Evolutionary conservation across 148 eudicot genomes (phyloP).

Genomic region (Camellia japonica): DNA sequence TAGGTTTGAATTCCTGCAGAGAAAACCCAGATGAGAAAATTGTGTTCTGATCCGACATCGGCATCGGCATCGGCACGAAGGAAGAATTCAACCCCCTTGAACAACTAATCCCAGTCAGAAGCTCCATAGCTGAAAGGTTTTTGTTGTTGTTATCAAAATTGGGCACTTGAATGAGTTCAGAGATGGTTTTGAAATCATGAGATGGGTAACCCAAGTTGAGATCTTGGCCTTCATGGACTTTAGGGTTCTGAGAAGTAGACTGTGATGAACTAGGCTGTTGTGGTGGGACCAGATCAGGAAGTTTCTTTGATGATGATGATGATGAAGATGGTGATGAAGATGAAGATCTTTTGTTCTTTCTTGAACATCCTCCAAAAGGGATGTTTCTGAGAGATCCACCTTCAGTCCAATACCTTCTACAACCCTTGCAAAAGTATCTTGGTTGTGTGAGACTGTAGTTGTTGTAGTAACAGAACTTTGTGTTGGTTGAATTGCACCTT

Average conservation of each 20-base stretch:
- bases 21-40: conserved; percentile 51
- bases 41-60: conserved; percentile 33
- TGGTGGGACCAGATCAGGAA: neutral
- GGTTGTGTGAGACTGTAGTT: conserved; percentile 88
- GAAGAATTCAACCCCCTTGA: conserved; percentile 60
- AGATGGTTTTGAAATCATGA: conserved; percentile 57
- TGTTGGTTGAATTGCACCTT: conserved; percentile 31
- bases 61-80: conserved; percentile 57
- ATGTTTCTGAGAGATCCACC: conserved; percentile 82
- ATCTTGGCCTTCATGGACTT: conserved; percentile 59
- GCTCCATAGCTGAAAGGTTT: conserved; percentile 58
- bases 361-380: conserved; percentile 39
- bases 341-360: conserved; percentile 70
- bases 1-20: conserved; percentile 33
- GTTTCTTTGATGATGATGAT: conserved; percentile 27
- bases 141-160: conserved; percentile 31
- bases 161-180: conserved; percentile 73
- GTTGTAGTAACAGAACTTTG: conserved; percentile 83
- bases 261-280: conserved; percentile 14
- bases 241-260: conserved; percentile 43
- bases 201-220: conserved; percentile 69
- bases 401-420: conserved; percentile 89
- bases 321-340: conserved; percentile 31
- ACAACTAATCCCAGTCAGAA: conserved; percentile 61
- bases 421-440: conserved; percentile 81